Evolutionary conservation across 2,329 filamentous ascomycete genomes (phyloP), one percentile per base, ranked within the genome.

Genomic region (Purpureocillium takamizusanense): DNA sequence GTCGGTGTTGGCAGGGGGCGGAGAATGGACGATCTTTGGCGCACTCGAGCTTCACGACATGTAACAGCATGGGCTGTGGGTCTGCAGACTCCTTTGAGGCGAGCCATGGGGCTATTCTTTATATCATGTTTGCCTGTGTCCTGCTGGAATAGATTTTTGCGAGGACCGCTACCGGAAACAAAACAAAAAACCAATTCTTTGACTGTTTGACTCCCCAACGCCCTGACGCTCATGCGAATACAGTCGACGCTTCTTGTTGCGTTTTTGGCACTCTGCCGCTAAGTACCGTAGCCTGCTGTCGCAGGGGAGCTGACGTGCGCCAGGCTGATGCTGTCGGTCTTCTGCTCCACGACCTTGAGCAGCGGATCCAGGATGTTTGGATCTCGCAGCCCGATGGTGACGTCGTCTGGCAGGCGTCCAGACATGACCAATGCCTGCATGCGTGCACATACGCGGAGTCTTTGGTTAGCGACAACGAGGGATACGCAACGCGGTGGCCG

Each of bases 351-450:
- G 5, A 86, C 63, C 3, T 79, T 81, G 34, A 95, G 60, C 31
- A 87, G 54, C 21, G 80, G 74, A 12, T 78, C 77, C 31, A 95
- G 66, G 39, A 78, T 70, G 52, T 94, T 92, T 2, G 87, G 75
- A 60, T 95, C 87, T 50, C 88, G 72, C 63, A 95, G 69, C 17
- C 83, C 74, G 31, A 84, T 74, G 2, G 85, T 82, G 16, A 88
- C 72, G 53, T 89, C 86, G 51, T 90, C 83, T 4, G 82, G 77
- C 33, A 68, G 51, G 28, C 65, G 56, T 3, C 74, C 74, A 3
- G 65, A 63, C 54, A 66, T 64, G 40, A 65, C 53, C 4, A 78
- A 57, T 37, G 62, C 66, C 73, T 77, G 41, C 33, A 27, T 10
- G 21, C 10, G 10, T n/a, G n/a, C n/a, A n/a, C n/a, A n/a, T n/a